phyloP scores from a whole-genome alignment of 257 asterid species.

The Mitragyna speciosa region DNA sequence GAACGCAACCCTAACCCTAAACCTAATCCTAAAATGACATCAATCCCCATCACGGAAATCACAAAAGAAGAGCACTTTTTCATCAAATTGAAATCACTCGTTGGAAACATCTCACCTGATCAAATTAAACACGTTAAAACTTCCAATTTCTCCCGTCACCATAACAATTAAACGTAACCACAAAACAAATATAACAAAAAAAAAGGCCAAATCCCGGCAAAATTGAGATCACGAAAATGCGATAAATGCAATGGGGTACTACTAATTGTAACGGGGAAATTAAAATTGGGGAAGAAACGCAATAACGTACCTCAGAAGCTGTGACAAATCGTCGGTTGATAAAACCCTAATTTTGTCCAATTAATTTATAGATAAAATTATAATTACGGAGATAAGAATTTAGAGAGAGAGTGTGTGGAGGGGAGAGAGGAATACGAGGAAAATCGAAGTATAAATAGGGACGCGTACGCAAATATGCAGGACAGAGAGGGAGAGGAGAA shows the following conservation, averaged over 20 bases:
- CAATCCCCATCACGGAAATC: slow-evolving; percentile 23
- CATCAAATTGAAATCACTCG: slow-evolving; percentile 35
- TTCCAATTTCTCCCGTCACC: slow-evolving; percentile 16
- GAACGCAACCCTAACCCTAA: slow-evolving; percentile 35
- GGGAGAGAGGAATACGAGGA: slow-evolving; percentile 22
- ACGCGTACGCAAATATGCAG: slow-evolving; percentile 2
- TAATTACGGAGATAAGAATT: slow-evolving; percentile 27
- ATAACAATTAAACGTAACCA: background rate
- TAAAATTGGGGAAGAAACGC: background rate
- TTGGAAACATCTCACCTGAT: slow-evolving; percentile 62
- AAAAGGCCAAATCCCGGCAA: slow-evolving; percentile 9
- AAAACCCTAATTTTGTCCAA: slow-evolving; percentile 9
- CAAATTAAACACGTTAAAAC: slow-evolving; percentile 30
- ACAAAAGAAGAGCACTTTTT: slow-evolving; percentile 26
- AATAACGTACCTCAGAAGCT: slow-evolving; percentile 28
- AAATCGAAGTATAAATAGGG: slow-evolving; percentile 20
- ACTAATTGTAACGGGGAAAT: slow-evolving; percentile 2
- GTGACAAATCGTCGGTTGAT: slow-evolving; percentile 9
- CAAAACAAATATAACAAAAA: background rate
- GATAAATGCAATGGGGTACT: slow-evolving; percentile 13
- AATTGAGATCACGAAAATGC: slow-evolving; percentile 33
- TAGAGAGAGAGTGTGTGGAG: slow-evolving; percentile 15
- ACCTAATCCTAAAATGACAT: slow-evolving; percentile 34
- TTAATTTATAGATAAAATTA: background rate
- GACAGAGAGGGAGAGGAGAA: background rate